Conservation (phyloP, 2,329 filamentous ascomycete genomes). For the Aaosphaeria arxii region DNA sequence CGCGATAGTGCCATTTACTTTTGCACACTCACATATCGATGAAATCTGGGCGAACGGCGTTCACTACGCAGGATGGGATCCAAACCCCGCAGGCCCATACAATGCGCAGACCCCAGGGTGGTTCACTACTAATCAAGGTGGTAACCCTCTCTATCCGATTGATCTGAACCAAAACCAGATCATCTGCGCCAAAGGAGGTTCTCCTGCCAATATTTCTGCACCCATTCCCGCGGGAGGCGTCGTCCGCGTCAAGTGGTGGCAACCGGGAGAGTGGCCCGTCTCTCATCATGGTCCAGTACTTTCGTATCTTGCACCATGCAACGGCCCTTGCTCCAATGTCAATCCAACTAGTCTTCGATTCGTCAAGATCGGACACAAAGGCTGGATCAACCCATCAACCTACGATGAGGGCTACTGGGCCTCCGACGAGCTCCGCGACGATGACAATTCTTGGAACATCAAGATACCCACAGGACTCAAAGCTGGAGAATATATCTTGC, state of each 20-base stretch:
- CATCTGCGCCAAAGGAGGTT: conserved; percentile 25
- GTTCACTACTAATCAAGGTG: conserved; percentile 18
- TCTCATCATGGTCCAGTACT: conserved; percentile 28
- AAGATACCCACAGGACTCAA: conserved; percentile 40
- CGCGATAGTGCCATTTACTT: not conserved
- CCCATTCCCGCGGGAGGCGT: conserved; percentile 11
- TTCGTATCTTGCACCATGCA: conserved; percentile 26
- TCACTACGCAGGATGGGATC: conserved; percentile 16
- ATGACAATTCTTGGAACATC: conserved; percentile 45
- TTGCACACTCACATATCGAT: conserved; percentile 14
- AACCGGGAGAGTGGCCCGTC: conserved; percentile 14
- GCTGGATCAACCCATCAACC: conserved; percentile 12
- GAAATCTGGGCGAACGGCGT: conserved; percentile 12
- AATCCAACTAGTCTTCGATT: conserved; percentile 19
- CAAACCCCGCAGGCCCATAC: conserved; percentile 9
- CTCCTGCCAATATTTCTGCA: conserved; percentile 17
- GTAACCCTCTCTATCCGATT: conserved; percentile 21
- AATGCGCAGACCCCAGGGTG: conserved; percentile 15
- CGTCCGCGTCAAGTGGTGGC: conserved; percentile 26
- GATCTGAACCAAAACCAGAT: conserved; percentile 15
- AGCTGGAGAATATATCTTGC: conserved; percentile 48
- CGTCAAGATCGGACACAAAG: conserved; percentile 26
- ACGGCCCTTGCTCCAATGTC: conserved; percentile 16
- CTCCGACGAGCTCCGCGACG: conserved; percentile 20
- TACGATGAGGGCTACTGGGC: conserved; percentile 21